Evolutionary conservation across 1,284 basidiomycete species (phyloP).

Genomic region (Cerioporus squamosus): DNA sequence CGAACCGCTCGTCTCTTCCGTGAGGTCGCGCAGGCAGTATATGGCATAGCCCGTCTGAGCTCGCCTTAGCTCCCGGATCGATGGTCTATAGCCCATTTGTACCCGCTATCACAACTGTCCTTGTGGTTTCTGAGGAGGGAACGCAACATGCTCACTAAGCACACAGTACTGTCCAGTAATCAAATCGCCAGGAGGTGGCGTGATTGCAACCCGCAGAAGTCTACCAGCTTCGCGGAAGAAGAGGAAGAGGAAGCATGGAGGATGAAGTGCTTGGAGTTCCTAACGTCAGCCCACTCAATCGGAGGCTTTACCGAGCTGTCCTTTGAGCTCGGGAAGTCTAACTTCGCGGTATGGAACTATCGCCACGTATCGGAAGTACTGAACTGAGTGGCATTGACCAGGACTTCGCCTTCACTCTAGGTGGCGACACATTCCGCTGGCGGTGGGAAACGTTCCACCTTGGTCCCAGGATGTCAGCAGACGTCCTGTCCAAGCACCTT

Average conservation of each 20-base stretch:
- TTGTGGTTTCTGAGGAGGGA: background rate
- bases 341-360: constrained; percentile 55
- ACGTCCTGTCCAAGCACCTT: constrained; percentile 74
- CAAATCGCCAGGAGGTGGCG: constrained; percentile 72
- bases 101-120: background rate
- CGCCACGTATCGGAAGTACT: background rate
- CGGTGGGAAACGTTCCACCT: constrained; percentile 73
- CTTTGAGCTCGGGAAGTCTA: constrained; percentile 60
- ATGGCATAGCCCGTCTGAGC: no score
- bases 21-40: no score
- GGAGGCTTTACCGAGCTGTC: constrained; percentile 58
- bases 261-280: constrained; percentile 50
- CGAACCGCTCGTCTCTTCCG: no score
- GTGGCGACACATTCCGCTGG: constrained; percentile 69
- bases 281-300: constrained; percentile 60
- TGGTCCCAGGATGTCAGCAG: constrained; percentile 65
- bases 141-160: background rate
- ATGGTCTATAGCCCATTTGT: constrained; percentile 2
- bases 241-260: constrained; percentile 63
- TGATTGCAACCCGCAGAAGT: constrained; percentile 46
- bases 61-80: no score
- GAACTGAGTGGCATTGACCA: constrained; percentile 32
- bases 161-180: constrained; percentile 62
- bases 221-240: constrained; percentile 13
- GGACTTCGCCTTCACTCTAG: constrained; percentile 70